phyloP scores from a whole-genome alignment of 2,329 filamentous ascomycete species.

The Colletotrichum sp. region DNA sequence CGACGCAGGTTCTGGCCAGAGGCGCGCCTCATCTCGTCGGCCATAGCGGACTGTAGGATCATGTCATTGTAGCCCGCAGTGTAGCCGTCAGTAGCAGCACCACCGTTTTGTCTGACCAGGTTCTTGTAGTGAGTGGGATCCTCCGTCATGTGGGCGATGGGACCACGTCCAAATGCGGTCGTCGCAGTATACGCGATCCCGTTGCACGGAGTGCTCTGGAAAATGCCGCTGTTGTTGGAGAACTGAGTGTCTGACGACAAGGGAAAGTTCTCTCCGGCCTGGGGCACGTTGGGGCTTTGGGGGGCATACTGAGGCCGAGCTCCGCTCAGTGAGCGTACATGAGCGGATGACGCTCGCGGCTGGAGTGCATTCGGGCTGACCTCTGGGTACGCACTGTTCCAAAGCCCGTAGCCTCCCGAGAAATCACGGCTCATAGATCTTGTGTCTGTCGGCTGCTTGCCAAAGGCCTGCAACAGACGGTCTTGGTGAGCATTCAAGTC shows the following conservation, averaged over 20 bases:
- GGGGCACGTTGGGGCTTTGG: constrained; percentile 23
- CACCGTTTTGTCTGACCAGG: constrained; percentile 17
- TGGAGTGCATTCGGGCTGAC: not conserved
- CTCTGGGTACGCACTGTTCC: constrained; percentile 6
- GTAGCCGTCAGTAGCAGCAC: constrained; percentile 21
- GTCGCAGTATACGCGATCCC: constrained; percentile 19
- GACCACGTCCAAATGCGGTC: constrained; percentile 16
- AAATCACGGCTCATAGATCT: constrained; percentile 19
- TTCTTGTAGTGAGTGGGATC: constrained; percentile 24
- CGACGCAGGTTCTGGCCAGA: constrained; percentile 7
- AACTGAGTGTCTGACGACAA: constrained; percentile 41
- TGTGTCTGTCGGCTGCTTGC: constrained; percentile 6
- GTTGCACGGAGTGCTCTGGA: constrained; percentile 48
- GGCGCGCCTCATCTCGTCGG: constrained; percentile 11
- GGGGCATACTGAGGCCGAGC: constrained; percentile 18
- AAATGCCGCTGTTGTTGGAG: constrained; percentile 56
- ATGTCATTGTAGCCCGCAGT: constrained; percentile 21
- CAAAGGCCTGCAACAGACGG: constrained; percentile 39
- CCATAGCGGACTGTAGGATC: constrained; percentile 19
- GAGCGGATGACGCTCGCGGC: constrained; percentile 3
- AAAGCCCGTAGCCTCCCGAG: not conserved
- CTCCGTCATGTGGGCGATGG: constrained; percentile 9
- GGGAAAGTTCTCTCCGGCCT: constrained; percentile 17
- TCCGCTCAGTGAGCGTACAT: constrained; percentile 1
- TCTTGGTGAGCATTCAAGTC: constrained; percentile 32